Conservation (phyloP, 139 green algal species). For the Protoeuglena noctilucae region DNA sequence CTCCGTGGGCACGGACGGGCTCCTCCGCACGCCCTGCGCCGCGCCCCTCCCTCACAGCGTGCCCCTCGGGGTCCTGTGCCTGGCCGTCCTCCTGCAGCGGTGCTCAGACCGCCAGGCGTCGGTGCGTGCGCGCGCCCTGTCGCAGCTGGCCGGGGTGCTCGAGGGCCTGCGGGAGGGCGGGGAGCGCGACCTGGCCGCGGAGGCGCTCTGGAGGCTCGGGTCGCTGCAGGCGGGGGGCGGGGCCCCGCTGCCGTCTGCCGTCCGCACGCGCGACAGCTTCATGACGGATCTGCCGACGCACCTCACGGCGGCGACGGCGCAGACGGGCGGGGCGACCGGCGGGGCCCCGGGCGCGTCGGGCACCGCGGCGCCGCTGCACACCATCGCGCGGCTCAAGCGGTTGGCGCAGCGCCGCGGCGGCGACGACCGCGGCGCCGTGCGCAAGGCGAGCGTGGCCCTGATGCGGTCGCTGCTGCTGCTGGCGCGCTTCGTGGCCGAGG, state of each 20-base stretch:
- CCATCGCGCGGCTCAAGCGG: constrained; percentile 23
- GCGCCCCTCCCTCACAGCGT: too few relatives aligned
- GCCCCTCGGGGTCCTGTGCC: constrained; percentile 28
- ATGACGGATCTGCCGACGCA: too few relatives aligned
- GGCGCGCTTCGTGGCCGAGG: not conserved
- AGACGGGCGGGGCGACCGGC: not conserved
- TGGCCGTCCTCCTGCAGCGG: constrained; percentile 35
- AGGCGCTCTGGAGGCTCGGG: not conserved
- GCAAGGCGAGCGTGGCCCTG: constrained; percentile 44
- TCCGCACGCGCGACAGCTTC: too few relatives aligned
- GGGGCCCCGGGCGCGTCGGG: too few relatives aligned
- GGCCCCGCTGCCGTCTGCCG: too few relatives aligned
- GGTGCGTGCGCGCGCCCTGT: constrained; percentile 20
- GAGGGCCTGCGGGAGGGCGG: not conserved
- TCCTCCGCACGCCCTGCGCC: not conserved
- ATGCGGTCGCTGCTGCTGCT: constrained; percentile 41
- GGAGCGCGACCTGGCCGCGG: not conserved
- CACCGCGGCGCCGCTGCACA: constrained; percentile 13
- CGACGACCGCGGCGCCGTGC: constrained; percentile 50
- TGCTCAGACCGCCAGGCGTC: constrained; percentile 20
- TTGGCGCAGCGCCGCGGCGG: constrained; percentile 27
- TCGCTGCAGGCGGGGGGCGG: too few relatives aligned
- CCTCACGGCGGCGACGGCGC: not conserved
- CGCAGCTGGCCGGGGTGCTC: not conserved
- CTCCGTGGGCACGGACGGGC: too few relatives aligned